These are phyloP conservation scores for Eucalyptus sp. DNA, from an alignment of 345 rosid species.

Conservation along the genomic window DNA sequence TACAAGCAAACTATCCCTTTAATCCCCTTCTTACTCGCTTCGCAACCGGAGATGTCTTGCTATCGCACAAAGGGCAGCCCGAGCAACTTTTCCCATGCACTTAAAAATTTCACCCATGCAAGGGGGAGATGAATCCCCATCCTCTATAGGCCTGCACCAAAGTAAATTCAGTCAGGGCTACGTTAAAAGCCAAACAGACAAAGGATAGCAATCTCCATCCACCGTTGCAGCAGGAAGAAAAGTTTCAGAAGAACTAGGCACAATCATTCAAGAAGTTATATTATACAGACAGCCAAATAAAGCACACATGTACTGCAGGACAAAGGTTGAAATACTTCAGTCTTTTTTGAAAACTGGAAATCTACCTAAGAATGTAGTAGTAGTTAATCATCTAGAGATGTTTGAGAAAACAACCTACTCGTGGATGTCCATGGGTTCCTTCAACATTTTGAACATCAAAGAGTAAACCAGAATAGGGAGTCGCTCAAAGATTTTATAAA, in stretches of 20 bases:
- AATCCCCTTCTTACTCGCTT: conserved; percentile 77
- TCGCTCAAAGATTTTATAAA: neutral
- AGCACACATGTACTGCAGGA: neutral
- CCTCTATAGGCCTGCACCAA: conserved; percentile 63
- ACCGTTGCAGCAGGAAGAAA: neutral
- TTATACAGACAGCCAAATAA: neutral
- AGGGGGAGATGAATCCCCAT: conserved; percentile 89
- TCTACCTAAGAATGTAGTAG: neutral
- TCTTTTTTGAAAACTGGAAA: neutral
- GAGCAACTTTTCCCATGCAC: conserved; percentile 95
- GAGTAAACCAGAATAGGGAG: neutral
- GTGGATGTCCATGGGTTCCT: neutral
- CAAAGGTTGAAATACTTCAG: neutral
- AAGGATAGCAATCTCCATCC: neutral
- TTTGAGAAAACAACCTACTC: neutral
- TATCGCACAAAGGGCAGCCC: conserved; percentile 72
- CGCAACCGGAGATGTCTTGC: conserved; percentile 91
- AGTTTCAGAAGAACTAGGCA: neutral
- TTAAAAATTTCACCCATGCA: conserved; percentile 88
- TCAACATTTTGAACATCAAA: neutral
- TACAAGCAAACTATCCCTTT: neutral
- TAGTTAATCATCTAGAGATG: neutral
- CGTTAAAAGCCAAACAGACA: neutral
- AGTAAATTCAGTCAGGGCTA: neutral
- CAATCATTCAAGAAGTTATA: neutral